phyloP scores from a whole-genome alignment of 2,329 filamentous ascomycete species.

The Paramyrothecium sp. region DNA sequence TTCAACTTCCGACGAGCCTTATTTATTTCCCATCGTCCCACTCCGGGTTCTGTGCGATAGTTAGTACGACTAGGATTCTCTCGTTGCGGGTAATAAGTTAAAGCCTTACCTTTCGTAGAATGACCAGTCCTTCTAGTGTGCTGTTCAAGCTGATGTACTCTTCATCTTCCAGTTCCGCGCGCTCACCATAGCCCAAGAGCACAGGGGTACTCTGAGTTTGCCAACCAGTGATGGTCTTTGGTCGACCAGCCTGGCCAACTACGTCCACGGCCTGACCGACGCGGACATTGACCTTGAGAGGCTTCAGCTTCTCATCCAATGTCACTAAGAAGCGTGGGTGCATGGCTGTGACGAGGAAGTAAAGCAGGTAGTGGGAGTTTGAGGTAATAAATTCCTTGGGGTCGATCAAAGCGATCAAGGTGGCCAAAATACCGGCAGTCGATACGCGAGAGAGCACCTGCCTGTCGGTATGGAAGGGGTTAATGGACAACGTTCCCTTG shows the following conservation, averaged over 20 bases:
- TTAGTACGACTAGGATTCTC: background rate
- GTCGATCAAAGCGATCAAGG: conserved; percentile 91
- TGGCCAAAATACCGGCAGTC: conserved; percentile 83
- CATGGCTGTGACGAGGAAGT: conserved; percentile 96
- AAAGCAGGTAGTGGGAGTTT: conserved; percentile 85
- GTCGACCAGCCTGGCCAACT: conserved; percentile 92
- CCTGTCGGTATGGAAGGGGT: conserved; percentile 98
- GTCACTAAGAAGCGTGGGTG: conserved; percentile 95
- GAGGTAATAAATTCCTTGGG: conserved; percentile 78
- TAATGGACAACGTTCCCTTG: conserved; percentile 93
- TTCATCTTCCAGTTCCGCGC: conserved; percentile 96
- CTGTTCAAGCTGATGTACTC: conserved; percentile 91
- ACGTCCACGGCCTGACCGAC: conserved; percentile 98
- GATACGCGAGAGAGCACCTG: conserved; percentile 92
- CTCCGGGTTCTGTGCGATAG: conserved; percentile 32
- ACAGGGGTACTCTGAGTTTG: conserved; percentile 99
- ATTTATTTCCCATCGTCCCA: conserved; percentile 37
- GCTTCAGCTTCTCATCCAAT: conserved; percentile 90
- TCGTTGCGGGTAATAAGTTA: background rate
- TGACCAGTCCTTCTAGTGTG: conserved; percentile 91
- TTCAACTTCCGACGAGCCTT: conserved; percentile 14
- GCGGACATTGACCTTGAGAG: conserved; percentile 90
- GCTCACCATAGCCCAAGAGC: conserved; percentile 87
- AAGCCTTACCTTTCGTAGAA: conserved; percentile 83
- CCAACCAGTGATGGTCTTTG: conserved; percentile 99